Percentiles rank a stretch among this genome's conserved stretches.
phyloP scores from a whole-genome alignment of 208 protist genomes.

The Leishmania guyanensis region DNA sequence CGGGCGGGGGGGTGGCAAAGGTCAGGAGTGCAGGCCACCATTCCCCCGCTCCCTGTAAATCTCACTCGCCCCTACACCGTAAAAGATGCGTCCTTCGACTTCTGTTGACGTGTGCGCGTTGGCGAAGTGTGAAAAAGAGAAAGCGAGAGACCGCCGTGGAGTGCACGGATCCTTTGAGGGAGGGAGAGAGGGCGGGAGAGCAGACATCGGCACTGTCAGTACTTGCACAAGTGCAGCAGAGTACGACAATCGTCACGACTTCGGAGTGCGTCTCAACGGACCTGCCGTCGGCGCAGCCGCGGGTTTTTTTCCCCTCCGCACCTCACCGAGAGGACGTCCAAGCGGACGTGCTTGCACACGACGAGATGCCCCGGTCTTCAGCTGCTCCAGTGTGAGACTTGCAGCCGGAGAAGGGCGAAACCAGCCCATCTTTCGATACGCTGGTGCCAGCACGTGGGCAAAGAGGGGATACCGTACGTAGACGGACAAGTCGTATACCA shows the following conservation, averaged over 20 bases:
- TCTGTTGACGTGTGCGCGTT: neutral
- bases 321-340: conserved; percentile 51
- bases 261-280: conserved; percentile 17
- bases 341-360: conserved; percentile 43
- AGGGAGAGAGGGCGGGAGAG: neutral
- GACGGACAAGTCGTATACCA: conserved; percentile 79
- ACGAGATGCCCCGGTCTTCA: conserved; percentile 37
- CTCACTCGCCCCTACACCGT: neutral
- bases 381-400: conserved; percentile 48
- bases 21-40: neutral
- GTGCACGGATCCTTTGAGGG: neutral
- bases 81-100: neutral
- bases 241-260: neutral
- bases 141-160: neutral
- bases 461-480: conserved; percentile 84
- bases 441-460: conserved; percentile 61
- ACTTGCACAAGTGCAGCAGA: neutral
- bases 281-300: neutral
- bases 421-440: conserved; percentile 55
- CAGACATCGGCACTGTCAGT: neutral
- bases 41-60: neutral
- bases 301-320: conserved; percentile 33
- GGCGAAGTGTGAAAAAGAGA: neutral
- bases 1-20: neutral
- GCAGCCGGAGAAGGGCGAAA: conserved; percentile 31